Base-by-base conservation (phyloP, 108 stramenopile genomes). In the Skeletonema tropicum region DNA sequence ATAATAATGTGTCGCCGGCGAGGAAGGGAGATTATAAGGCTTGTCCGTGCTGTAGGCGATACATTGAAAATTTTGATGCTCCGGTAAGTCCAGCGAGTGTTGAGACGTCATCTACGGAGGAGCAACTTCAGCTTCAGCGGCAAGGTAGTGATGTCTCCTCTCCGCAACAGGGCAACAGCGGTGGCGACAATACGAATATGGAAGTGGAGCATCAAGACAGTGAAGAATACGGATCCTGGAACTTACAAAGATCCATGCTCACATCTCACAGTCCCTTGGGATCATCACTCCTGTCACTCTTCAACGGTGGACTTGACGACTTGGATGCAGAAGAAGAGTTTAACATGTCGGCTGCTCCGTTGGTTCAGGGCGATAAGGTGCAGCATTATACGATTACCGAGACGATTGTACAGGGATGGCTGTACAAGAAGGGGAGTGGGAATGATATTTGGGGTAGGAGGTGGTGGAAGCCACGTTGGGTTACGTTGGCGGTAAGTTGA, bases 371-470 rank as follows among this genome's bases (percentile, higher is more conserved):
- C 23, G 52, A 55, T 9, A 55, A 55, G 23, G 10, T 55, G 2
- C 52, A 55, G 9, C 52, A 55, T 48, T 67, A 73, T 23, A 49
- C 26, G 5, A 17, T 66, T 6, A 77, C 42, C 10, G 26, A 68
- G 41, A 73, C 84, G 39, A 35, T 91, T 12, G 85, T 73, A 11
- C 82, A 91, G 66, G 87, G 88, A n/a, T 88, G 86, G 84, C n/a
- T 91, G 19, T 79, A 87, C 57, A 91, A 91, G 76, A 91, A 91
- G 64, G 90, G 90, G 0, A 83, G 87, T 26, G 90, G 90, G 2
- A 71, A 72, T 19, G 90, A 91, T 58, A 84, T 79, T 73, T 74
- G 85, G 13, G 86, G 86, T 33, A 87, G 71, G 39, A 57, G 74
- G 13, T 82, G 75, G 46, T 88, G 90, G 88, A 91, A 91, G 71